Evolutionary conservation across 371 early-diverging fungal genomes (phyloP).

Genomic region (Mortierella sp.): DNA sequence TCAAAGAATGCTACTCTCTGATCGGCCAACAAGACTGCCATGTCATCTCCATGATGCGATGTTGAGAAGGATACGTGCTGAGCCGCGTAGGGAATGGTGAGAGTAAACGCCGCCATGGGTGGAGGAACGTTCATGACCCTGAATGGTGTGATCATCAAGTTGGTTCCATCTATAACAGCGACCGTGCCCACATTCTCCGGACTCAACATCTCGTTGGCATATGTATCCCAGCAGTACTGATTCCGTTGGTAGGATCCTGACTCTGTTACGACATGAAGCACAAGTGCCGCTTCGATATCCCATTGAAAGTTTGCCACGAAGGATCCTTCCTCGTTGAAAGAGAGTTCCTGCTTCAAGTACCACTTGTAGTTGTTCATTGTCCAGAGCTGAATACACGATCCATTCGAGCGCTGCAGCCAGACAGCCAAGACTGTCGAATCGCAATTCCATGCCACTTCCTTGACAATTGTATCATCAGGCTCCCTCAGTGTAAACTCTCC

Average conservation of each 20-base stretch:
- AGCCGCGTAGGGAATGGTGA: slow-evolving; percentile 58
- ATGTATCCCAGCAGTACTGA: slow-evolving; percentile 66
- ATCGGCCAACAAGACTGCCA: slow-evolving; percentile 73
- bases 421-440: slow-evolving; percentile 90
- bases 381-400: slow-evolving; percentile 86
- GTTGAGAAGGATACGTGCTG: slow-evolving; percentile 75
- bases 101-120: slow-evolving; percentile 80
- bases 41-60: slow-evolving; percentile 67
- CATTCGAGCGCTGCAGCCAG: slow-evolving; percentile 59
- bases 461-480: slow-evolving; percentile 52
- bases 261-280: slow-evolving; percentile 66
- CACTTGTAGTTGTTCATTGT: slow-evolving; percentile 93
- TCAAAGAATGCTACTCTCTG: slow-evolving; percentile 61
- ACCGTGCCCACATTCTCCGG: slow-evolving; percentile 71
- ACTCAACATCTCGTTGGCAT: slow-evolving; percentile 63
- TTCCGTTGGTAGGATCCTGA: slow-evolving; percentile 66
- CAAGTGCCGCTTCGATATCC: slow-evolving; percentile 78
- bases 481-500: slow-evolving; percentile 89
- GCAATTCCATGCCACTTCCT: slow-evolving; percentile 81
- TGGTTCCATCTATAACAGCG: slow-evolving; percentile 83
- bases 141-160: slow-evolving; percentile 87
- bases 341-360: slow-evolving; percentile 90
- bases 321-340: slow-evolving; percentile 45
- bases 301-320: slow-evolving; percentile 66
- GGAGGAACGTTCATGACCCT: slow-evolving; percentile 91